These are phyloP conservation scores for Petunia axillaris DNA, from an alignment of 257 asterid genomes.

Conservation along the genomic window DNA sequence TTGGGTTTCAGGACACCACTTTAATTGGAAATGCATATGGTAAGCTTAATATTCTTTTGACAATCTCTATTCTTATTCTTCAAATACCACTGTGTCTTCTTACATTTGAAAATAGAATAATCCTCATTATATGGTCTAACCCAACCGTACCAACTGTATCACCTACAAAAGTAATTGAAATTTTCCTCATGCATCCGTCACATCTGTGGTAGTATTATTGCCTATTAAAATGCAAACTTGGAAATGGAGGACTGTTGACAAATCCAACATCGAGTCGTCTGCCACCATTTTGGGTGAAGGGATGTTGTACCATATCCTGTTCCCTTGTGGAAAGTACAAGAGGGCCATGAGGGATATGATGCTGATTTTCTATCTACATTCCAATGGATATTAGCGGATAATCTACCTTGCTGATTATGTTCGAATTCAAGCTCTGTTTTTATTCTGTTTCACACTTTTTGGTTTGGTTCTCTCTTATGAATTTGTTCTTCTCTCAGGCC, in stretches of 20 bases:
- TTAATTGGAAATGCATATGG: conserved; percentile 75
- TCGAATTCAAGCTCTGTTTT: conserved; percentile 5
- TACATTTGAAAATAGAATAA: conserved; percentile 4
- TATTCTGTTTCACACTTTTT: background rate
- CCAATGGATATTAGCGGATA: background rate
- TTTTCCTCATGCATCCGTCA: conserved; percentile 16
- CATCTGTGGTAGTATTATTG: conserved; percentile 16
- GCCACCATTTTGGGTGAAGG: background rate
- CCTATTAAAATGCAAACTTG: background rate
- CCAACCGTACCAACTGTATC: background rate
- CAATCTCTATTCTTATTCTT: background rate
- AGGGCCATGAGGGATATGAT: background rate
- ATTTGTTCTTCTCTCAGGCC: conserved; percentile 55
- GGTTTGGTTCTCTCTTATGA: conserved; percentile 2
- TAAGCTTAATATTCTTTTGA: conserved; percentile 32
- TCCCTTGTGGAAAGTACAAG: background rate
- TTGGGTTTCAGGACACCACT: conserved; percentile 63
- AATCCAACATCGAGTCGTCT: background rate
- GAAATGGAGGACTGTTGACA: background rate
- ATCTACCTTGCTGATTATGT: background rate
- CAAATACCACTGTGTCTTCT: background rate
- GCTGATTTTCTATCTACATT: background rate
- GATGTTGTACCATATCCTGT: background rate
- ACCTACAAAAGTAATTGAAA: conserved; percentile 4
- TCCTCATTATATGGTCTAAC: conserved; percentile 12